These are phyloP conservation scores for Pyrenochaeta sp. DNA, from an alignment of 2,329 filamentous ascomycete genomes.

Conservation along the genomic window DNA sequence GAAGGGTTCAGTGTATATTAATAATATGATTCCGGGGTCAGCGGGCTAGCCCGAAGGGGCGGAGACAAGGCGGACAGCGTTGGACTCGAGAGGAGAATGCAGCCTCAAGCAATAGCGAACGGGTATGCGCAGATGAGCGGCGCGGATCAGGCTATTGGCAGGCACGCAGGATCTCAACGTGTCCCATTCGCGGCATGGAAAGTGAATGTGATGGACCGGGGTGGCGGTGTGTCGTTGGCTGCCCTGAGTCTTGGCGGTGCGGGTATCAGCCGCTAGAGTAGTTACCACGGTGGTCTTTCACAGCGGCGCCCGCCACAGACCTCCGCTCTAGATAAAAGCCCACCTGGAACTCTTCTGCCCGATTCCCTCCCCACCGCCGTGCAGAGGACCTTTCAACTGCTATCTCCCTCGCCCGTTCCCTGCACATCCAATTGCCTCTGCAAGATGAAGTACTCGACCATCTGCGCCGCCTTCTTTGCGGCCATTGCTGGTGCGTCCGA, in stretches of 20 bases:
- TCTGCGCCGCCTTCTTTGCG: slow-evolving; percentile 54
- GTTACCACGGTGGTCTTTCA: slow-evolving; percentile 21
- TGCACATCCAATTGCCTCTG: slow-evolving; percentile 15
- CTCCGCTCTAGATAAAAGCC: slow-evolving; percentile 28
- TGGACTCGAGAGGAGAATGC: neutral
- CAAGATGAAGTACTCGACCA: slow-evolving; percentile 46
- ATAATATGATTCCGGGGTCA: slow-evolving; percentile 25
- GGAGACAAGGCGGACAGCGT: neutral
- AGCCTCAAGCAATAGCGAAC: neutral
- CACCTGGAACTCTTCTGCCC: slow-evolving; percentile 22
- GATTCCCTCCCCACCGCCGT: slow-evolving; percentile 21
- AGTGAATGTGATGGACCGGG: slow-evolving; percentile 10
- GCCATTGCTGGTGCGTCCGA: slow-evolving; percentile 75
- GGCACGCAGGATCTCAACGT: slow-evolving; percentile 28
- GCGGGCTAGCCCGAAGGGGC: slow-evolving; percentile 21
- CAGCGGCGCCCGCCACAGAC: slow-evolving; percentile 29
- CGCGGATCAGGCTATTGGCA: too few relatives aligned
- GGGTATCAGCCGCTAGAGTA: slow-evolving; percentile 19
- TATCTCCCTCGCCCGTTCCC: slow-evolving; percentile 9
- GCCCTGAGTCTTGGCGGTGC: slow-evolving; percentile 20
- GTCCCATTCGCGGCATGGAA: slow-evolving; percentile 26
- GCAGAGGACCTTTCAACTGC: slow-evolving; percentile 22
- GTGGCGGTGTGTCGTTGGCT: slow-evolving; percentile 5
- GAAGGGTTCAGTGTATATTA: slow-evolving; percentile 29
- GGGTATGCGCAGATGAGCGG: slow-evolving; percentile 6